phyloP scores from a whole-genome alignment of 2,329 filamentous ascomycete species.

The Albophoma yamanashiensis region DNA sequence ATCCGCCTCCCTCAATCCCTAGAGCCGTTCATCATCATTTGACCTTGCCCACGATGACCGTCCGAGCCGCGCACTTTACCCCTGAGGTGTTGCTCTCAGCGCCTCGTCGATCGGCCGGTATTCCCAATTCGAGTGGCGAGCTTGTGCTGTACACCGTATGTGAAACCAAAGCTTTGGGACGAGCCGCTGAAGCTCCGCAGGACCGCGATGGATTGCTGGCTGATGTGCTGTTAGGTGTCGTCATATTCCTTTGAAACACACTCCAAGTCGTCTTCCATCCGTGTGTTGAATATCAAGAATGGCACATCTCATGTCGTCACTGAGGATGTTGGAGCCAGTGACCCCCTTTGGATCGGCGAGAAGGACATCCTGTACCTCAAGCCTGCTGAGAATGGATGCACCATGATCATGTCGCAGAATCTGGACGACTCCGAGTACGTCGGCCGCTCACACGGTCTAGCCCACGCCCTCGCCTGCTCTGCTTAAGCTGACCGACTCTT shows the following conservation, averaged over 20 bases:
- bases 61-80: slow-evolving; percentile 60
- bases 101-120: slow-evolving; percentile 58
- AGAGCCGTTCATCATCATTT: neutral
- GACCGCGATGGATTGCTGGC: neutral
- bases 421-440: slow-evolving; percentile 28
- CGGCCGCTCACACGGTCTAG: slow-evolving; percentile 1
- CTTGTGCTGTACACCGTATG: slow-evolving; percentile 53
- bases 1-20: neutral
- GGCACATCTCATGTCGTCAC: slow-evolving; percentile 57
- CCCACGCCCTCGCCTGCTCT: neutral
- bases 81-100: slow-evolving; percentile 68
- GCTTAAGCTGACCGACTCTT: neutral
- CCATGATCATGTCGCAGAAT: slow-evolving; percentile 31
- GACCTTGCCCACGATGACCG: slow-evolving; percentile 44
- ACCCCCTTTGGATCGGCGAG: slow-evolving; percentile 68
- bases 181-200: neutral
- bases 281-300: slow-evolving; percentile 57
- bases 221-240: slow-evolving; percentile 35
- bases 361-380: slow-evolving; percentile 48
- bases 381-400: slow-evolving; percentile 33
- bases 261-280: slow-evolving; percentile 55
- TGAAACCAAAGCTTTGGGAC: neutral
- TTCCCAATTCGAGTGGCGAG: slow-evolving; percentile 58
- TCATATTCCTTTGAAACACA: slow-evolving; percentile 75
- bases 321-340: slow-evolving; percentile 52